These are phyloP conservation scores for Lasiodiplodia theobromae DNA, from an alignment of 2,329 filamentous ascomycete genomes.

Conservation along the genomic window DNA sequence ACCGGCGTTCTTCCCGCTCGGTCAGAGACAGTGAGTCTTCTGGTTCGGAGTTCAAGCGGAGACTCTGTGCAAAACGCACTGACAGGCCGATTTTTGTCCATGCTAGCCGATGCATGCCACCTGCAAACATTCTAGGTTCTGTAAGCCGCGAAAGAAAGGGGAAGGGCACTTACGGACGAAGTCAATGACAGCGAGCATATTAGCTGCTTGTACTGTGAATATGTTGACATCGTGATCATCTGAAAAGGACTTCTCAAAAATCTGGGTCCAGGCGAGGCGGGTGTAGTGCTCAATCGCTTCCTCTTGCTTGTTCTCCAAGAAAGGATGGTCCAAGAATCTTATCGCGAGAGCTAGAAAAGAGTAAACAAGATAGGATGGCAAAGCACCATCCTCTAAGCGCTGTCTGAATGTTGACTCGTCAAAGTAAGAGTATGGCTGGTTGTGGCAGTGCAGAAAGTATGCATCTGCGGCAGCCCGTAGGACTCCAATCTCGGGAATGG, in stretches of 20 bases:
- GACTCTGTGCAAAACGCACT: constrained; percentile 45
- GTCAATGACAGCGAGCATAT: constrained; percentile 48
- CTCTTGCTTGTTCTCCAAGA: constrained; percentile 36
- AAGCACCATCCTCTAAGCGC: constrained; percentile 34
- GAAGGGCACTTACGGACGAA: constrained; percentile 43
- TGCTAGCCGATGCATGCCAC: constrained; percentile 40
- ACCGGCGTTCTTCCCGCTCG: constrained; percentile 45
- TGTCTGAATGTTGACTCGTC: constrained; percentile 45
- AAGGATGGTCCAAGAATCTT: constrained; percentile 41
- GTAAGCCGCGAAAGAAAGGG: neutral
- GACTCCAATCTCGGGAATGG: neutral
- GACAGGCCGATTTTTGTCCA: constrained; percentile 49
- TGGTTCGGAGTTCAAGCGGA: constrained; percentile 45
- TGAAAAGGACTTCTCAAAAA: constrained; percentile 46
- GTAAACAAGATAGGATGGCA: constrained; percentile 43
- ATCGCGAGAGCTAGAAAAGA: constrained; percentile 44
- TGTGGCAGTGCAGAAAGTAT: constrained; percentile 47
- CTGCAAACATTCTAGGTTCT: constrained; percentile 32
- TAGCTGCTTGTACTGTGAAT: constrained; percentile 47
- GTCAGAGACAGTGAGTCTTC: neutral
- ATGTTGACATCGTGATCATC: constrained; percentile 42
- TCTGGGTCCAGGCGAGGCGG: constrained; percentile 43
- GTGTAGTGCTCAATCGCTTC: constrained; percentile 41
- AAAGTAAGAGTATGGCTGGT: constrained; percentile 50
- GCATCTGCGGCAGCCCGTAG: constrained; percentile 32